These are phyloP conservation scores for Corymbia maculata DNA, from an alignment of 345 rosid species.

Conservation along the genomic window DNA sequence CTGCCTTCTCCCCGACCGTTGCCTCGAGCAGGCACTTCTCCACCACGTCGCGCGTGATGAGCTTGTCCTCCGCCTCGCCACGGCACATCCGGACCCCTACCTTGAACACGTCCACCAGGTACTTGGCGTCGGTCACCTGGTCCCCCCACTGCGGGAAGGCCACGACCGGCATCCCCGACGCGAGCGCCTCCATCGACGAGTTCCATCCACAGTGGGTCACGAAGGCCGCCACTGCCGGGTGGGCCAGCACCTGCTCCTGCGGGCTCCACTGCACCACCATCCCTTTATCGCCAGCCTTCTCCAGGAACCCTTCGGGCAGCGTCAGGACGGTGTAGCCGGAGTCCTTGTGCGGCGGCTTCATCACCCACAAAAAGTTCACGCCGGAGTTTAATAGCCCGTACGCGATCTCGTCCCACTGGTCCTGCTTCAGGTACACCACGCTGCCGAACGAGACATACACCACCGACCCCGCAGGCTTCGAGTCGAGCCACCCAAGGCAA, in stretches of 20 bases:
- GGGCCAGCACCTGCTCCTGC: slow-evolving; percentile 63
- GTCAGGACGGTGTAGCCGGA: slow-evolving; percentile 14
- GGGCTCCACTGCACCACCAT: slow-evolving; percentile 69
- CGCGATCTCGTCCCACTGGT: slow-evolving; percentile 69
- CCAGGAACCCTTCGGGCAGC: slow-evolving; percentile 55
- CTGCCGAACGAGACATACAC: slow-evolving; percentile 87
- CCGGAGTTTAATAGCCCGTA: slow-evolving; percentile 46
- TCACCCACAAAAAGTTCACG: slow-evolving; percentile 67
- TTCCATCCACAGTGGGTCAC: slow-evolving; percentile 94
- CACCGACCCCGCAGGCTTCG: slow-evolving; percentile 49
- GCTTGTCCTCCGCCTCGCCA: slow-evolving; percentile 48
- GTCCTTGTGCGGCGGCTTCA: slow-evolving; percentile 39
- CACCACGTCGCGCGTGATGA: slow-evolving; percentile 54
- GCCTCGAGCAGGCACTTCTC: slow-evolving; percentile 52
- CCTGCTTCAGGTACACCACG: slow-evolving; percentile 47
- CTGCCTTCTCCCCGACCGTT: slow-evolving; percentile 40
- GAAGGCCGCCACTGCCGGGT: slow-evolving; percentile 61
- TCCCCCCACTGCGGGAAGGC: slow-evolving; percentile 87
- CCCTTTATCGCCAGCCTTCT: slow-evolving; percentile 45
- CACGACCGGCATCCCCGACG: slow-evolving; percentile 55
- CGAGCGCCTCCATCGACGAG: slow-evolving; percentile 67
- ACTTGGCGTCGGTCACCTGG: slow-evolving; percentile 70
- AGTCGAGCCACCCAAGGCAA: slow-evolving; percentile 74
- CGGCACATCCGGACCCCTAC: slow-evolving; percentile 59
- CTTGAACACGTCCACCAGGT: slow-evolving; percentile 50